Base-by-base conservation (phyloP, 1,284 basidiomycete genomes). In the Trametes hirsuta region DNA sequence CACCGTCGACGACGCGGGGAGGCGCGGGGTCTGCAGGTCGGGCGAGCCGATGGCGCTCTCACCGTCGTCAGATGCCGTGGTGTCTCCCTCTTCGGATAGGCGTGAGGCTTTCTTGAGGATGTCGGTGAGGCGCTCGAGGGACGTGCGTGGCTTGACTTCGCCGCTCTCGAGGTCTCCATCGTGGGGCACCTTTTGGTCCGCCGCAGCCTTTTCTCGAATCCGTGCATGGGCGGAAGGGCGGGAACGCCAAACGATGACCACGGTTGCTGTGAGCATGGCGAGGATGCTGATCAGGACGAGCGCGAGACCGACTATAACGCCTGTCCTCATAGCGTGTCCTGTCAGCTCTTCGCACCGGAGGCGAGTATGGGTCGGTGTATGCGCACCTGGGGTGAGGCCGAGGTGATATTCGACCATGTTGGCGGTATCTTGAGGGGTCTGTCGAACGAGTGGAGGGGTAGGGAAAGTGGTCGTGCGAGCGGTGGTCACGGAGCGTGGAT, bases 231-330 rank as follows among this genome's bases (percentile, higher is more conserved):
- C 58, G 39, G 58, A 58, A 21, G 68, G 59, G 36, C 67, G 63
- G n/a, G 69, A 66, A 53, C 63, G 68, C 62, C 66, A 67, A 42
- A 69, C 57, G 52, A 68, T 53, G 39, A 67, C 46, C 18, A 56
- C 30, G 30, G 68, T 52, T 21, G 68, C 66, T 39, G 60, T 59
- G 50, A 65, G 54, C 60, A 70, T 68, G n/a, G 63, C 53, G 18
- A 60, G 55, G 44, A 69, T 51, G 44, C 68, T 54, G 36, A 72
- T 42, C 41, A 62, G 53, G 39, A 64, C 59, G 59, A 71, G 61
- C 5, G 66, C 58, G 48, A 69, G 51, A 30, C 65, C 68, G 45
- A 69, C 71, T 48, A 68, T 62, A 42, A 61, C 58, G 47, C 53
- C 66, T 68, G 50, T 14, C 36, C 4, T 11, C 39, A 12, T 8